Evolutionary conservation across 2,329 filamentous ascomycete species (phyloP).

Genomic region (Xylariales sp.): DNA sequence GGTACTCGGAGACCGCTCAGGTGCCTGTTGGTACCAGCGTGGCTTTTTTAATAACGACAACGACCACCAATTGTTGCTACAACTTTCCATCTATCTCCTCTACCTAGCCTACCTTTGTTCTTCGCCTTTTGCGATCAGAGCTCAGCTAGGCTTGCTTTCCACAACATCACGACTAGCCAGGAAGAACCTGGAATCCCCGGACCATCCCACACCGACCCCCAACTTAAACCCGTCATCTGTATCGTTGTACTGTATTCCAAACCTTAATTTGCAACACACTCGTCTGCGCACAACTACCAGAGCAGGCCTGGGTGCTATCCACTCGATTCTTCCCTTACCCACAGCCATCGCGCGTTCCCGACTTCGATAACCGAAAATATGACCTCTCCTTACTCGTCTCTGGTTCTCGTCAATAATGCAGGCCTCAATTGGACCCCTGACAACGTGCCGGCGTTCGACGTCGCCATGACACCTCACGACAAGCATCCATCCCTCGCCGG

Average conservation of each 20-base stretch:
- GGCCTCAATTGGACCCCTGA: slow-evolving; percentile 47
- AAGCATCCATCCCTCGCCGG: slow-evolving; percentile 75
- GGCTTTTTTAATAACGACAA: neutral
- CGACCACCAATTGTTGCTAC: neutral
- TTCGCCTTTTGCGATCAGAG: neutral
- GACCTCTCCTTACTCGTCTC: slow-evolving; percentile 55
- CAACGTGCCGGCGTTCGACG: slow-evolving; percentile 52
- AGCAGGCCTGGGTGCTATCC: neutral
- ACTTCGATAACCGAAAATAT: slow-evolving; percentile 24
- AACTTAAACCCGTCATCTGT: neutral
- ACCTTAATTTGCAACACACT: no score
- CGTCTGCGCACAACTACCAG: neutral
- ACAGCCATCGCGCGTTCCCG: neutral
- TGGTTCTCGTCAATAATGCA: slow-evolving; percentile 56
- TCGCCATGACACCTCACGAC: slow-evolving; percentile 55
- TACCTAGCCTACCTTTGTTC: neutral
- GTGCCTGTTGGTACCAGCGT: neutral
- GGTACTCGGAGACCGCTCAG: neutral
- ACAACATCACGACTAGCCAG: neutral
- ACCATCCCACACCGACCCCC: neutral
- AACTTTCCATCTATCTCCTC: neutral
- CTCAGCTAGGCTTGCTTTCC: neutral
- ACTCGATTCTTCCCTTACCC: slow-evolving; percentile 4
- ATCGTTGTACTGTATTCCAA: neutral
- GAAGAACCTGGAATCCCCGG: neutral